These are phyloP conservation scores for Sequoiadendron giganteum DNA, from an alignment of 75 land plant genomes.

Conservation along the genomic window DNA sequence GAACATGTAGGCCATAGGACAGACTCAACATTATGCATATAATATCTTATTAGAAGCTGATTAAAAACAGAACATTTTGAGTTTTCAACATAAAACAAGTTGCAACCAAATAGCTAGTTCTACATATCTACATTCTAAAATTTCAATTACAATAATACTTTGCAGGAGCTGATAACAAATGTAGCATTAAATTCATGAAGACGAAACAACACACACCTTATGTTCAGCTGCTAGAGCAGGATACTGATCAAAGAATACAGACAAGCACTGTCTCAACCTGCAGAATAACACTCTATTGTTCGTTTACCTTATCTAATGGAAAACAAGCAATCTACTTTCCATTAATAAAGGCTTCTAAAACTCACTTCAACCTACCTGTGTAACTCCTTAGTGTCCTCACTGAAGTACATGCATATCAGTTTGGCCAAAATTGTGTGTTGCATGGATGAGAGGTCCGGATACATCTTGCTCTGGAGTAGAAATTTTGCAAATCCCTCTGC, in stretches of 20 bases:
- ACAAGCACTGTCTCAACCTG: constrained; percentile 92
- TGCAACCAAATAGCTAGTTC: background rate
- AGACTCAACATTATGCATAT: background rate
- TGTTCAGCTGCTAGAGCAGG: constrained; percentile 68
- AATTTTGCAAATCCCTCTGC: constrained; percentile 96
- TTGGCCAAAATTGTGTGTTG: constrained; percentile 51
- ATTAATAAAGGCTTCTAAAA: background rate
- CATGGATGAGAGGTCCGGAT: constrained; percentile 48
- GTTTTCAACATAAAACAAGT: background rate
- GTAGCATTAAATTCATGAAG: background rate
- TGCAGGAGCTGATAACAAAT: background rate
- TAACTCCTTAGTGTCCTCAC: constrained; percentile 47
- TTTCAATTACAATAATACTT: background rate
- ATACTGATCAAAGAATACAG: constrained; percentile 92
- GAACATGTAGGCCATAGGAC: background rate
- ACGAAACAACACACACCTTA: constrained; percentile 50
- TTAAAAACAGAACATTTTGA: background rate
- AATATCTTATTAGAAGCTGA: background rate
- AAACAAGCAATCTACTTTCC: background rate
- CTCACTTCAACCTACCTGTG: constrained; percentile 46
- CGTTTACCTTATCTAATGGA: background rate
- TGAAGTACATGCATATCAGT: constrained; percentile 73
- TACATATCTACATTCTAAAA: background rate
- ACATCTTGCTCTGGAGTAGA: constrained; percentile 72
- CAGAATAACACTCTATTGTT: background rate